phyloP scores from a whole-genome alignment of 768 basidiomycete species.

The Candolleomyces aberdarensis region DNA sequence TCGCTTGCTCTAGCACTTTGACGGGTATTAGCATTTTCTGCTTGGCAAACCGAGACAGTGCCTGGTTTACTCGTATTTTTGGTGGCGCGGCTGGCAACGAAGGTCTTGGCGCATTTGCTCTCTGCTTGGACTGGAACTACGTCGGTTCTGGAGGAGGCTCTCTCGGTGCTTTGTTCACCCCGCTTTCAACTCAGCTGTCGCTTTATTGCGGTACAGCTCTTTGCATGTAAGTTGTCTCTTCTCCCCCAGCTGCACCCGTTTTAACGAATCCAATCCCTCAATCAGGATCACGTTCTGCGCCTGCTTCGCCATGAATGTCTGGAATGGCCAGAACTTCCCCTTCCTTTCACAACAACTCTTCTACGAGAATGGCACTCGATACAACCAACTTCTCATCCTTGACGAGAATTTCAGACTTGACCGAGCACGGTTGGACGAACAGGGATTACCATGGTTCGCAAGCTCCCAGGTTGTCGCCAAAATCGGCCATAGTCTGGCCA shows the following conservation, averaged over 20 bases:
- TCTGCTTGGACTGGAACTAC: conserved; percentile 64
- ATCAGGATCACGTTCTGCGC: conserved; percentile 41
- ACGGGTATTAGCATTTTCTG: conserved; percentile 64
- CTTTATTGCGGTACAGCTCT: conserved; percentile 46
- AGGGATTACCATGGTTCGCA: conserved; percentile 46
- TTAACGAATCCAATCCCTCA: background rate
- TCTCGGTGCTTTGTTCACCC: conserved; percentile 47
- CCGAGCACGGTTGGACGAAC: conserved; percentile 40
- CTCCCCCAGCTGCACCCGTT: conserved; percentile 2
- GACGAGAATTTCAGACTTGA: conserved; percentile 50
- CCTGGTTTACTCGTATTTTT: conserved; percentile 52
- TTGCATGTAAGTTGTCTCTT: conserved; percentile 45
- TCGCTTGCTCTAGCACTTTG: conserved; percentile 34
- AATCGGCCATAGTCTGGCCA: conserved; percentile 34
- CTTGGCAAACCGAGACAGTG: conserved; percentile 44
- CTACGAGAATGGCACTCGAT: conserved; percentile 49
- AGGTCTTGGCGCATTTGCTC: conserved; percentile 56
- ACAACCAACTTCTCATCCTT: conserved; percentile 51
- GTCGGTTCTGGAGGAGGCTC: conserved; percentile 45
- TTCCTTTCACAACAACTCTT: conserved; percentile 53
- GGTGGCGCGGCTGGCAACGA: conserved; percentile 64
- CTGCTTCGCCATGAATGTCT: conserved; percentile 46
- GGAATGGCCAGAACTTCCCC: conserved; percentile 59
- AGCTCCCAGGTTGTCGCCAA: conserved; percentile 41
- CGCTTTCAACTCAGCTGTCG: conserved; percentile 52